Evolutionary conservation across 1,284 basidiomycete species (phyloP).

Genomic region (Moesziomyces sp.): DNA sequence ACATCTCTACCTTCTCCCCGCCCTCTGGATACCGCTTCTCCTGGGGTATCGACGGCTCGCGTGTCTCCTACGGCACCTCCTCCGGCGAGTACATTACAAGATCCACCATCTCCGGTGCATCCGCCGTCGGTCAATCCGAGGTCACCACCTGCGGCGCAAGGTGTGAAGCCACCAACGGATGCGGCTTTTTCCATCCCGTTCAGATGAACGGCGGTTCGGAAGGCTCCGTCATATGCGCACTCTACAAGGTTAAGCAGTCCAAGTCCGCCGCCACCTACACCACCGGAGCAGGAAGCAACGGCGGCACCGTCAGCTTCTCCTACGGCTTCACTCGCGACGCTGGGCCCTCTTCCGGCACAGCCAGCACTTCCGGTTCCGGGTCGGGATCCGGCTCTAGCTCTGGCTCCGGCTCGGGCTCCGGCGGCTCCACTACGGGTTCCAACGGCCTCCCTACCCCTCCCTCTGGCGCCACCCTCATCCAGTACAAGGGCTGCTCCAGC

Average conservation of each 20-base stretch:
- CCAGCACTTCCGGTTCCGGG: not conserved
- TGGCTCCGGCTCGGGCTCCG: no score
- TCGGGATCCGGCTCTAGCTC: not conserved
- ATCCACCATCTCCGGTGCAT: constrained; percentile 14
- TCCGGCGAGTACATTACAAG: constrained; percentile 22
- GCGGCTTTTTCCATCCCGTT: constrained; percentile 27
- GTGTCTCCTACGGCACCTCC: constrained; percentile 15
- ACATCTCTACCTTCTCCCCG: constrained; percentile 3
- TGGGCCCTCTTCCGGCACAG: not conserved
- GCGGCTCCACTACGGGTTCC: no score
- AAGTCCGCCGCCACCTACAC: constrained; percentile 11
- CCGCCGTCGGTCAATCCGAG: constrained; percentile 8
- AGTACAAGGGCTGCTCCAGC: constrained; percentile 24
- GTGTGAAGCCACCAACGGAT: constrained; percentile 6
- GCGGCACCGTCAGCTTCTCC: constrained; percentile 16
- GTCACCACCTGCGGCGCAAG: constrained; percentile 16
- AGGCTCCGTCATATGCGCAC: constrained; percentile 30
- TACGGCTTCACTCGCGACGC: constrained; percentile 22
- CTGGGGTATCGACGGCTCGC: constrained; percentile 21
- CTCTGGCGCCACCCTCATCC: constrained; percentile 21
- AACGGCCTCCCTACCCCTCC: constrained; percentile 13
- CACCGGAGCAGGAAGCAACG: constrained; percentile 7
- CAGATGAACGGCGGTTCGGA: constrained; percentile 19
- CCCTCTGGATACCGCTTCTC: constrained; percentile 18
- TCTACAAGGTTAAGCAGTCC: constrained; percentile 21